These are phyloP conservation scores for Micromonas pusilla DNA, from an alignment of 139 green algal genomes.

Conservation along the genomic window DNA sequence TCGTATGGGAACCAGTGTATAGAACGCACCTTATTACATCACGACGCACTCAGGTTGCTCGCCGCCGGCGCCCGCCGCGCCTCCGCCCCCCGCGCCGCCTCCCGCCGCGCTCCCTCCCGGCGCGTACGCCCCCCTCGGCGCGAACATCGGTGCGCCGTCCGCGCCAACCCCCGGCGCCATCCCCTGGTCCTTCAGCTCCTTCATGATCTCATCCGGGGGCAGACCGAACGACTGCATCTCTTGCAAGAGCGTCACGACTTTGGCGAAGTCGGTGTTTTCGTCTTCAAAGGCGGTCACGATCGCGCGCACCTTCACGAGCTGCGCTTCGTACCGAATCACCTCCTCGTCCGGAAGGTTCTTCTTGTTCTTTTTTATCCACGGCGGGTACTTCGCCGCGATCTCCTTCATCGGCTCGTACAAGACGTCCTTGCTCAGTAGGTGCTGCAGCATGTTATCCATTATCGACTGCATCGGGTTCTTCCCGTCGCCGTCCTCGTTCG, in stretches of 20 bases:
- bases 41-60: no score
- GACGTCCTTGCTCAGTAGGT: conserved; percentile 47
- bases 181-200: conserved; percentile 42
- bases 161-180: conserved; percentile 36
- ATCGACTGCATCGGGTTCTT: conserved; percentile 36
- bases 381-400: conserved; percentile 38
- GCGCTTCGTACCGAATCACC: conserved; percentile 33
- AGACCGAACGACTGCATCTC: conserved; percentile 46
- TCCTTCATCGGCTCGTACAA: conserved; percentile 44
- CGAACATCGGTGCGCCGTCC: conserved; percentile 32
- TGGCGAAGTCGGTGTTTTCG: conserved; percentile 33
- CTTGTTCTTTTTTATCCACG: conserved; percentile 39
- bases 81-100: no score
- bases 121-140: background rate
- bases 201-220: conserved; percentile 42
- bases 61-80: no score
- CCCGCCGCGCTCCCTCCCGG: background rate
- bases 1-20: no score
- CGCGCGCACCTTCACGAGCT: conserved; percentile 29
- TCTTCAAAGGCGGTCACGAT: conserved; percentile 35
- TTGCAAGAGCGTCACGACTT: conserved; percentile 40
- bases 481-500: background rate
- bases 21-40: no score
- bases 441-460: conserved; percentile 44
- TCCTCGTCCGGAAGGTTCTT: conserved; percentile 31